Evolutionary conservation across 306 rosid genomes (phyloP).

Genomic region (Cyclanthera cordifolia): DNA sequence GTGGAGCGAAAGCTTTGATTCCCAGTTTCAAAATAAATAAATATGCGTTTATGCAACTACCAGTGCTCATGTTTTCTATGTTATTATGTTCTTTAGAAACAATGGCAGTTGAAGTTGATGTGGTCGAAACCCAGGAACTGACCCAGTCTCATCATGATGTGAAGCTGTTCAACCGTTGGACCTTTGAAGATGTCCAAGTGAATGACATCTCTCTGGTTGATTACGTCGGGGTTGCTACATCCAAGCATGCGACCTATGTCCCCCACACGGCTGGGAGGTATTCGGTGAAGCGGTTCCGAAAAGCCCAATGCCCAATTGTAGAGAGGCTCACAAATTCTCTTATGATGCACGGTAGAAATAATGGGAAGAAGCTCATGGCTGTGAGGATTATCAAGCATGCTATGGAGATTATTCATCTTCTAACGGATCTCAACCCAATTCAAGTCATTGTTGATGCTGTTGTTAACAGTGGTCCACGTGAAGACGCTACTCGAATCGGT

Average conservation of each 20-base stretch:
- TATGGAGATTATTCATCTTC: constrained; percentile 12
- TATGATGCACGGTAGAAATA: constrained; percentile 12
- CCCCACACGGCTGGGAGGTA: constrained; percentile 16
- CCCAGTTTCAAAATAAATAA: too few species aligned
- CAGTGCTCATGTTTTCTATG: neutral
- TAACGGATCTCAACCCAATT: constrained; percentile 10
- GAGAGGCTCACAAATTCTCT: constrained; percentile 14
- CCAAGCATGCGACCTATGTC: constrained; percentile 12
- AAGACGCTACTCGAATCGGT: constrained; percentile 14
- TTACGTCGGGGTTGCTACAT: constrained; percentile 3
- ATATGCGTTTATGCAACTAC: too few species aligned
- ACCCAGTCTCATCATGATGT: constrained; percentile 8
- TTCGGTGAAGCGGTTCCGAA: constrained; percentile 2
- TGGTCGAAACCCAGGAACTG: constrained; percentile 5
- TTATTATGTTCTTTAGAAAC: neutral
- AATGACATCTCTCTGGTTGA: constrained; percentile 6
- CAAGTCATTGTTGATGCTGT: constrained; percentile 11
- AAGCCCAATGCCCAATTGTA: constrained; percentile 12
- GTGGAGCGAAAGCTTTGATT: too few species aligned
- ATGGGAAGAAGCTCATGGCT: constrained; percentile 12
- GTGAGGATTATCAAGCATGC: constrained; percentile 10
- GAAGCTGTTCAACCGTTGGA: constrained; percentile 12
- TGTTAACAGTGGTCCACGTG: constrained; percentile 15
- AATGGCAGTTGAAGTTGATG: constrained; percentile 9
- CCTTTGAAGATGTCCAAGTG: constrained; percentile 1